Evolutionary conservation across 2,329 filamentous ascomycete species (phyloP), one percentile per base, ranked within the genome.

Genomic region (Sporothrix protearum): DNA sequence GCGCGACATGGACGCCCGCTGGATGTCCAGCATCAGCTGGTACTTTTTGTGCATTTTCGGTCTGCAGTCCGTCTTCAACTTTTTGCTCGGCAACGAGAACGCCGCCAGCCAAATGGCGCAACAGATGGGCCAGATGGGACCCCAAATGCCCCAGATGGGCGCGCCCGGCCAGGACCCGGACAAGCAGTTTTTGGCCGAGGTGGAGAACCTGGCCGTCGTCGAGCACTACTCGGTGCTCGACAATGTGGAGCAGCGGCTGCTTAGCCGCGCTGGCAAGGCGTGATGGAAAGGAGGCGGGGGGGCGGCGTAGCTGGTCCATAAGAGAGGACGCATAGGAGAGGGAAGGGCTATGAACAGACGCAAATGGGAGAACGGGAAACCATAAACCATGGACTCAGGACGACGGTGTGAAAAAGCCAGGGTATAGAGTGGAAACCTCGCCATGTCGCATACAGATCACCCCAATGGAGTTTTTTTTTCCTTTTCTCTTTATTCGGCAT

Each of bases 21-120:
- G 96, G 96, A 97, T 99, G 82, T 97, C 94, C 0, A 97, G 94
- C 81, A 90, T 99, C 81, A 97, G 94, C 73, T 99, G 96, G 94
- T 99, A 99, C 84, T 98, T 99, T 79, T 84, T 99, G 76, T 98
- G 96, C 78, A 90, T 99, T 75, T 98, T 99, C 80, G 96, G 96
- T 63, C 85, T 99, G 72, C 95, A 98, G 81, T 93, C 95, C 70
- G 94, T 99, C 72, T 99, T 99, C 81, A 97, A 96, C 79, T 98
- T 97, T 80, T 90, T 99, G 67, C 87, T 99, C 16, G 96, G 96
- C 9, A 97, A 92, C 80, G 96, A 99, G 78, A 98, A 98, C 81
- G 90, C 94, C 77, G 95, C 95, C 64, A 96, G 88, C 80, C 94
- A 97, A 81, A 93, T 97, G 85, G 88, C 92, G 51, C 92, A 96